A percentile compares a stretch with the other conserved stretches of the same genome.
Conservation (phyloP, 768 basidiomycete genomes). For the Mycena maculata region DNA sequence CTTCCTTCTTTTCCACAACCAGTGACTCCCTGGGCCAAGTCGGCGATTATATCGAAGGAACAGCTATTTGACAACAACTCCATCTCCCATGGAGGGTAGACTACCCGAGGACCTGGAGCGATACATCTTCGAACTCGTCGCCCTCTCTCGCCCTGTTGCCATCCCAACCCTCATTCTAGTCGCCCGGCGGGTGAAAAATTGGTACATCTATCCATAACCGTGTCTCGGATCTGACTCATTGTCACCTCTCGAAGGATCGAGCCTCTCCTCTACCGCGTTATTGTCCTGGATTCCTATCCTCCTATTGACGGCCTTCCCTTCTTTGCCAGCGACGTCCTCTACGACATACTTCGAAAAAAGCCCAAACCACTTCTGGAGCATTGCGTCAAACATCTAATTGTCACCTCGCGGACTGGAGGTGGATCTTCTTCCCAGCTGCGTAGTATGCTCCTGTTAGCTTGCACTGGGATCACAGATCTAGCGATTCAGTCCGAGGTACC, state of each 20-base stretch:
- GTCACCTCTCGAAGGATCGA: neutral
- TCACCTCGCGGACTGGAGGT: neutral
- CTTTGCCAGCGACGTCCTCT: neutral
- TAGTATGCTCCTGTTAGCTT: too few species aligned
- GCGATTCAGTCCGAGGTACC: too few species aligned
- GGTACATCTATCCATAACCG: neutral
- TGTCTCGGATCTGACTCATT: neutral
- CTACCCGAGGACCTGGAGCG: neutral
- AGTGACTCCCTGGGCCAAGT: too few species aligned
- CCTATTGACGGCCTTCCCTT: neutral
- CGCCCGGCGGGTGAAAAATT: neutral
- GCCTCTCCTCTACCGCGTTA: neutral
- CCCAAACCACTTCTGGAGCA: neutral
- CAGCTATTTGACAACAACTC: too few species aligned
- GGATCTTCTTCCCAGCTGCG: too few species aligned
- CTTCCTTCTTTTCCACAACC: too few species aligned
- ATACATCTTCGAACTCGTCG: neutral
- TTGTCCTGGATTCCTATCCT: neutral
- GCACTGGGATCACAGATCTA: too few species aligned
- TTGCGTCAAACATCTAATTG: neutral
- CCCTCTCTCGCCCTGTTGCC: neutral
- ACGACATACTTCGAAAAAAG: neutral
- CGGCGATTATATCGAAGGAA: too few species aligned
- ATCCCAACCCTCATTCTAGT: neutral
- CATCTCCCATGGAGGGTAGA: neutral